A percentile compares a stretch with the other conserved stretches of the same genome.
These are phyloP conservation scores for Penicilliopsis zonata DNA, from an alignment of 495 filamentous ascomycete species.

Conservation along the genomic window DNA sequence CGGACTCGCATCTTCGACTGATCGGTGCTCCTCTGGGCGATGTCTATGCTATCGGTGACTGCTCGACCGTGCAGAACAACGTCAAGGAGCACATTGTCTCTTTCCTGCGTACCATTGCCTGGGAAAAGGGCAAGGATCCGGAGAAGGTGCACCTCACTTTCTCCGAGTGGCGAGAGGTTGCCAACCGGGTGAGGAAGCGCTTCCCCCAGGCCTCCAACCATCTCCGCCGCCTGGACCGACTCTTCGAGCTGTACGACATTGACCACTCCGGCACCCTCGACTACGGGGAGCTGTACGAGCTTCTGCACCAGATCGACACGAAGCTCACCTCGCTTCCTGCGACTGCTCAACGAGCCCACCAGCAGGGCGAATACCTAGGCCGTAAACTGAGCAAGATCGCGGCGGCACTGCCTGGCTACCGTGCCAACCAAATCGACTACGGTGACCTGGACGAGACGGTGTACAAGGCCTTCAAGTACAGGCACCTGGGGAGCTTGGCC, in stretches of 20 bases:
- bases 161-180: conserved; percentile 76
- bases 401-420: conserved; percentile 61
- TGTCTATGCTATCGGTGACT: conserved; percentile 97
- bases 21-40: conserved; percentile 88
- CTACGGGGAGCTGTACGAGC: conserved; percentile 79
- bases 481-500: conserved; percentile 81
- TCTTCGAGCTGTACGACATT: conserved; percentile 86
- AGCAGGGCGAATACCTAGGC: conserved; percentile 90
- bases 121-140: conserved; percentile 83
- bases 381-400: conserved; percentile 92
- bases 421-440: conserved; percentile 66
- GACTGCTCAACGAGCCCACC: conserved; percentile 93
- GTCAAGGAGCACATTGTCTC: conserved; percentile 73
- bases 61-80: conserved; percentile 93
- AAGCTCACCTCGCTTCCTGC: conserved; percentile 80
- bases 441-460: conserved; percentile 88
- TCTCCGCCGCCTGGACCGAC: conserved; percentile 72
- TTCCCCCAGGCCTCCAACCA: conserved; percentile 93
- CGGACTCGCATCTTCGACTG: conserved; percentile 85
- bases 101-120: conserved; percentile 83
- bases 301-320: conserved; percentile 80
- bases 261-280: conserved; percentile 88
- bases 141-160: conserved; percentile 74
- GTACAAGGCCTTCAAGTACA: conserved; percentile 94
- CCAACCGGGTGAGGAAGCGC: conserved; percentile 66